Evolutionary conservation across 768 basidiomycete genomes (phyloP), one percentile per base, ranked within the genome.

Genomic region (Amanita brunnescens): DNA sequence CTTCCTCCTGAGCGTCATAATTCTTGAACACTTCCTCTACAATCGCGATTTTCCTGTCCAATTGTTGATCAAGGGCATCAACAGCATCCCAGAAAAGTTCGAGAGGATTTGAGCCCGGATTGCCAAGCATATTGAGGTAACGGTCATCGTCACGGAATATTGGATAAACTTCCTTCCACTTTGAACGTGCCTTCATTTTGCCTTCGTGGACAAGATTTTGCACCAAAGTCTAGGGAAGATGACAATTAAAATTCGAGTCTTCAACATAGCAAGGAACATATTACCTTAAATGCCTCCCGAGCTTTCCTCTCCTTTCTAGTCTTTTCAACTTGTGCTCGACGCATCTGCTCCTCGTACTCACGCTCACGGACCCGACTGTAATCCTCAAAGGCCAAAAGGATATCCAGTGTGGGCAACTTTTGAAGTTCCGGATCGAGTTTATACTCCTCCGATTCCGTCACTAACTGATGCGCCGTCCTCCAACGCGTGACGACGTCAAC

Each of bases 81-180:
- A 96, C 85, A 8, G 77, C 64, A 66, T 98, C 95, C 91, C 93
- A 96, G 69, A 96, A 98, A 3, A 98, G 77, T 60, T 99, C 96
- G 26, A 99, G 76, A 1, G 95, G 94, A 57, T 89, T 93, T 1
- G 92, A 95, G 12, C 96, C 96, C 6, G 90, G 89, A 59, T 87
- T 89, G 13, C 96, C 95, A 14, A 98, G 81, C 67, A 98, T 81
- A 54, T 78, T 75, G 38, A 85, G 73, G 69, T 98, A 99, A n/a
- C 91, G 81, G 39, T 77, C 73, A 61, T 96, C 91, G 30, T 83
- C 73, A 6, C 73, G 72, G 69, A 98, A 83, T 20, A 73, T 67
- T 0, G 89, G 84, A 58, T 92, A 92, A 23, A 92, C 76, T 32
- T 86, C 77, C 64, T 92, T 92, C 95, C 95, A 99, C 64, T 93